These are phyloP conservation scores for Maudiozyma turicensis DNA, from an alignment of 805 yeast species.

Conservation along the genomic window DNA sequence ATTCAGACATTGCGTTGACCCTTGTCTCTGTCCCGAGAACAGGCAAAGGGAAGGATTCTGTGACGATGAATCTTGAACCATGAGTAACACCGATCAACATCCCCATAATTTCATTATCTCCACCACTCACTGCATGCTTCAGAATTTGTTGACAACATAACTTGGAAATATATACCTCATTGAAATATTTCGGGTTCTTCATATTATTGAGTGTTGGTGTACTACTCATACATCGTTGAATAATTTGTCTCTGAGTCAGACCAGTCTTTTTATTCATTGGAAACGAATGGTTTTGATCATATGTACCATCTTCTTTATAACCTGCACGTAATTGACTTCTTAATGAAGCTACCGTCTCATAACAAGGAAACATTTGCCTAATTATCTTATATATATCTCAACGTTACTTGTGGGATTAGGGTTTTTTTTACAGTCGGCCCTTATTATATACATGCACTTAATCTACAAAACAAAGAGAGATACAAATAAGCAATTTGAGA, in stretches of 20 bases:
- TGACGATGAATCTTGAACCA: slow-evolving; percentile 47
- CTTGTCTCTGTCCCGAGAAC: slow-evolving; percentile 95
- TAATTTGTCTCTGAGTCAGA: background rate
- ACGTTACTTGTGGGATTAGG: too few species aligned
- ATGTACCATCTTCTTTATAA: background rate
- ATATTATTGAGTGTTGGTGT: background rate
- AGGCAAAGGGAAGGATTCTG: slow-evolving; percentile 80
- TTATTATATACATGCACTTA: too few species aligned
- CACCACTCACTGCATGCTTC: slow-evolving; percentile 74
- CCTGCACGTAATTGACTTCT: background rate
- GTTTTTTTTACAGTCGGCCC: too few species aligned
- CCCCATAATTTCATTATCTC: slow-evolving; percentile 89
- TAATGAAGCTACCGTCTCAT: slow-evolving; percentile 1
- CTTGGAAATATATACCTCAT: slow-evolving; percentile 41
- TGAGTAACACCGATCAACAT: slow-evolving; percentile 75
- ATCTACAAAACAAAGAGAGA: too few species aligned
- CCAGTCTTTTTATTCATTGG: background rate
- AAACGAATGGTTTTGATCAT: background rate
- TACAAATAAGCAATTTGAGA: too few species aligned
- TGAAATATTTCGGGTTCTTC: slow-evolving; percentile 7
- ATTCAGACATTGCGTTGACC: slow-evolving; percentile 89
- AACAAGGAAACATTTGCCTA: background rate
- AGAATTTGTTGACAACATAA: slow-evolving; percentile 69
- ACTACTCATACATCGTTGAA: too few species aligned
- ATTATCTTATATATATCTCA: background rate